Evolutionary conservation across 257 asterid genomes (phyloP), one percentile per base, ranked within the genome.

Genomic region (Solanum chiquidenum): DNA sequence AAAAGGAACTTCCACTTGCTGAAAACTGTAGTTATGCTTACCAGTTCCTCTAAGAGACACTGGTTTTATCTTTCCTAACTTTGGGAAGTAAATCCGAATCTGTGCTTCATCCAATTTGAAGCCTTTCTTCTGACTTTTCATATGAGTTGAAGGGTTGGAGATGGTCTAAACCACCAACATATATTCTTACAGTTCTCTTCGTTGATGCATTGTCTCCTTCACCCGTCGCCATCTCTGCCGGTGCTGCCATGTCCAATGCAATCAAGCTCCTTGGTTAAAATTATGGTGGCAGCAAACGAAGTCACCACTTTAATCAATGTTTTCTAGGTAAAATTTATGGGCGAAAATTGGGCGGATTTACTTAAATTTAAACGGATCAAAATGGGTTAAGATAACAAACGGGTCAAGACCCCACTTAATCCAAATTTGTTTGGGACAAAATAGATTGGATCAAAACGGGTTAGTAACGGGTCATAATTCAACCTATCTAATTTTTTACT

Each of bases 1-100:
- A n/a, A 94, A 88, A 83, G 97, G 98, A 91, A 92, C 91, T 83
- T 92, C 93, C 88, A 95, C 90, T 21, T 95, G 98, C 90, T 95
- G 99, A 90, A 97, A 97, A 90, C 98, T 97, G 92, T 97, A 97
- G 87, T 97, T 97, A 93, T 97, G 99, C 92, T 92, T 97, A 71
- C 99, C 99, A 1, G 96, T 83, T 84, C 99, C 99, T 88, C 92
- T 95, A 38, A 93, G 86, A 76, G 98, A 98, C 83, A 95, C 49
- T 72, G 94, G 86, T 90, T 92, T 97, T 80, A 40, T 40, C 98
- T 94, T 95, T 90, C 94, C 91, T 90, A 94, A 83, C 88, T 93
- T 95, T 35, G 98, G 98, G 52, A 97, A 95, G 90, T 90, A 97
- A 68, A 97, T 52, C 37, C 87, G 89, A 87, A 96, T 93, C 84